These are phyloP conservation scores for Entophlyctis luteolus DNA, from an alignment of 192 early-diverging fungal species.

Conservation along the genomic window DNA sequence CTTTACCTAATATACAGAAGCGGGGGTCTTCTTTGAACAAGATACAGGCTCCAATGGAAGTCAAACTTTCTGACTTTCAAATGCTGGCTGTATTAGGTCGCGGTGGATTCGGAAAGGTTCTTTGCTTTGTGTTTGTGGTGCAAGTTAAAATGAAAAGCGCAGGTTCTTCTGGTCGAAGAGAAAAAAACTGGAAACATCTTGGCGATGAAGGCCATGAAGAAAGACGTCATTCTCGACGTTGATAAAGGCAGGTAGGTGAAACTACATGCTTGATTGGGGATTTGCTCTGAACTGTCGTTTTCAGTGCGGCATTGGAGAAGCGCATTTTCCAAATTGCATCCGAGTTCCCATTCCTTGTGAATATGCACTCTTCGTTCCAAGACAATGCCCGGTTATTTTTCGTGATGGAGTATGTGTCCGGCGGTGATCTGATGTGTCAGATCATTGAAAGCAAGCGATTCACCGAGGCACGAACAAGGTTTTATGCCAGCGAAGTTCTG, in stretches of 20 bases:
- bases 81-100: conserved; percentile 87
- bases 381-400: conserved; percentile 87
- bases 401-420: conserved; percentile 96
- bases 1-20: too few relatives aligned
- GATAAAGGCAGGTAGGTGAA: too few relatives aligned
- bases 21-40: too few relatives aligned
- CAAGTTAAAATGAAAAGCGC: not conserved
- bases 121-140: not conserved
- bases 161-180: conserved; percentile 92
- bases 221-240: conserved; percentile 91
- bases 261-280: too few relatives aligned
- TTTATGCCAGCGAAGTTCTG: conserved; percentile 94
- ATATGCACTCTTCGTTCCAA: conserved; percentile 94
- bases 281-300: too few relatives aligned
- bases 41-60: too few relatives aligned
- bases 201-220: conserved; percentile 97
- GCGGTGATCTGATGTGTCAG: conserved; percentile 97
- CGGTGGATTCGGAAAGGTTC: conserved; percentile 95
- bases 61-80: conserved; percentile 49
- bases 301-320: conserved; percentile 65
- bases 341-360: conserved; percentile 89
- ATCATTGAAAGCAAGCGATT: conserved; percentile 81
- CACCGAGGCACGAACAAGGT: conserved; percentile 83
- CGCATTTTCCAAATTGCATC: conserved; percentile 89
- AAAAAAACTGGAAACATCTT: conserved; percentile 71